Percentiles rank a stretch among this genome's conserved stretches.
Evolutionary conservation across 352 stramenopile genomes (phyloP).

Genomic region (Globisporangium cylindrosporum): DNA sequence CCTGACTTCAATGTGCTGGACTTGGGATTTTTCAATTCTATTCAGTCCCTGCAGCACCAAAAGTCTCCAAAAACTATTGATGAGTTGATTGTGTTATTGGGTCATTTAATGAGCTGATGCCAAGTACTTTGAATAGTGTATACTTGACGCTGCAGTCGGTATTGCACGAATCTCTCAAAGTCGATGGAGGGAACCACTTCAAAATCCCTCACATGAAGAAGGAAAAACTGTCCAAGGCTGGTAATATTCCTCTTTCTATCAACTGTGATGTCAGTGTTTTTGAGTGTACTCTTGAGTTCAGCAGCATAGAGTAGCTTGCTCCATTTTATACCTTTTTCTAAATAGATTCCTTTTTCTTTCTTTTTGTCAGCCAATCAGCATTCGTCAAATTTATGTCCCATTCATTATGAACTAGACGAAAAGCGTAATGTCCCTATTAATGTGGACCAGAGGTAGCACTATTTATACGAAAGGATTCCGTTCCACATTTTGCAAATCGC

Average conservation of each 20-base stretch:
- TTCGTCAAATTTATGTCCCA: not conserved
- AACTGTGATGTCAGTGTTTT: not conserved
- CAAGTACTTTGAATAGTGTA: not conserved
- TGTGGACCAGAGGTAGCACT: not conserved
- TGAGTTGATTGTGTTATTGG: constrained; percentile 1
- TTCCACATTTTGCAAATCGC: no score
- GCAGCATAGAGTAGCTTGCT: not conserved
- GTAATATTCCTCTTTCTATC: not conserved
- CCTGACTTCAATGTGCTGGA: not conserved
- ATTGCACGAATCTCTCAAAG: constrained; percentile 1
- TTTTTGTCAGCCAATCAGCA: constrained; percentile 2
- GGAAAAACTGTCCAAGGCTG: not conserved
- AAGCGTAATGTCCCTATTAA: constrained; percentile 4
- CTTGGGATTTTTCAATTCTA: constrained; percentile 2
- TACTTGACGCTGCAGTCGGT: not conserved
- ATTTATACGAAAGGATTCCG: no score
- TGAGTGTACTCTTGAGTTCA: not conserved
- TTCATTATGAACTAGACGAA: constrained; percentile 1
- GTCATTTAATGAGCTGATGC: not conserved
- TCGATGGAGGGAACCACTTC: not conserved
- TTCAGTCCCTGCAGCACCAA: not conserved
- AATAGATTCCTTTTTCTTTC: not conserved
- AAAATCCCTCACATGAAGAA: constrained; percentile 1
- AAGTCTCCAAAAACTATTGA: constrained; percentile 5
- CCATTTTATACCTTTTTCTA: constrained; percentile 3